Percentiles rank a stretch among this genome's conserved stretches.
phyloP scores from a whole-genome alignment of 768 basidiomycete genomes.

The Mycena rebaudengoi region DNA sequence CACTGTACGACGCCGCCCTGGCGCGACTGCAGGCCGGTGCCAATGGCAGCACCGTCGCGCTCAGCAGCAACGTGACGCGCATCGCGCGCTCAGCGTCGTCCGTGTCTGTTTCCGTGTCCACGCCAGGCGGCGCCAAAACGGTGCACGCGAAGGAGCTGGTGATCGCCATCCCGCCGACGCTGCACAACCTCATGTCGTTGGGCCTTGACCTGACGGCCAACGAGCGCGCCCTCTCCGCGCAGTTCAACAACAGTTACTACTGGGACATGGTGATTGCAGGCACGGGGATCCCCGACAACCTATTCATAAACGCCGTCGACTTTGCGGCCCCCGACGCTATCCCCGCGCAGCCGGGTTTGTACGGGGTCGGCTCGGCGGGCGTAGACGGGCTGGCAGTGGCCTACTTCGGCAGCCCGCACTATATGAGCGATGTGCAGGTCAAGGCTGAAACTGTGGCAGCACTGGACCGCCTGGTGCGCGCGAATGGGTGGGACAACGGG shows the following conservation, averaged over 20 bases:
- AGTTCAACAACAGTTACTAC: constrained; percentile 5
- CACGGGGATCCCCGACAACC: constrained; percentile 8
- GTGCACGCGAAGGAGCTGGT: constrained; percentile 8
- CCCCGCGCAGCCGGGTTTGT: constrained; percentile 5
- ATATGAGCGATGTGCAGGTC: constrained; percentile 7
- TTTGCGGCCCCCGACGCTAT: constrained; percentile 7
- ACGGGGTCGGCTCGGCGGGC: not conserved
- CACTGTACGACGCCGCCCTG: not conserved
- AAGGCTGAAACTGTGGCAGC: constrained; percentile 4
- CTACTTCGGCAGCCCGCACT: constrained; percentile 5
- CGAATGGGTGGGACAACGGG: constrained; percentile 8
- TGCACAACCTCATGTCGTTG: constrained; percentile 1
- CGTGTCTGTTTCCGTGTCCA: no score
- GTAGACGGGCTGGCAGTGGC: constrained; percentile 1
- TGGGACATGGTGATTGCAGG: not conserved
- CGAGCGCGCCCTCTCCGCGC: not conserved
- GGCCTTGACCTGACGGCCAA: constrained; percentile 4
- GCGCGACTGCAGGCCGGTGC: not conserved
- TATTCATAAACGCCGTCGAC: not conserved
- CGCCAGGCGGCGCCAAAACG: not conserved
- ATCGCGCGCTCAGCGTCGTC: no score
- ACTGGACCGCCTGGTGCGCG: constrained; percentile 1
- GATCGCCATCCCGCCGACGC: constrained; percentile 6
- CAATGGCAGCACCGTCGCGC: not conserved
- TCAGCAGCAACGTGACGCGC: not conserved